A percentile compares a stretch with the other conserved stretches of the same genome.
These are phyloP conservation scores for Talaromyces trachyspermus DNA, from an alignment of 495 filamentous ascomycete species.

Conservation along the genomic window DNA sequence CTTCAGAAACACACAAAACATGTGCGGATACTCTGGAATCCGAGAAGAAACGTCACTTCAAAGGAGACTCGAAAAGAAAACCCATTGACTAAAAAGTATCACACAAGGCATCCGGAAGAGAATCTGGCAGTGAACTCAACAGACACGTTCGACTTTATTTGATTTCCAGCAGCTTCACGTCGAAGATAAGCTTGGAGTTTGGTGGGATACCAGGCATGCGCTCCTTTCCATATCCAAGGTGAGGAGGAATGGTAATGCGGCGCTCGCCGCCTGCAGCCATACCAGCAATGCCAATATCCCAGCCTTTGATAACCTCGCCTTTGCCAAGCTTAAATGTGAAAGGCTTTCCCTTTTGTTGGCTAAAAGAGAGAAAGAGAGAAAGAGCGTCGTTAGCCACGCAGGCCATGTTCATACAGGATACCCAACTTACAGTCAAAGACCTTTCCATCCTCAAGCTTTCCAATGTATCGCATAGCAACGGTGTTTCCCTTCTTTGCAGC, in stretches of 20 bases:
- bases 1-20: conserved; percentile 11
- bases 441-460: conserved; percentile 87
- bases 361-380: too few species aligned
- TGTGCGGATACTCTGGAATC: conserved; percentile 1
- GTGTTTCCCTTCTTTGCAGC: conserved; percentile 78
- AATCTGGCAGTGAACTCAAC: too few species aligned
- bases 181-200: conserved; percentile 88
- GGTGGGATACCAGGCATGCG: conserved; percentile 70
- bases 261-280: conserved; percentile 93
- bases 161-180: conserved; percentile 78
- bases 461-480: conserved; percentile 93
- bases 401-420: not conserved
- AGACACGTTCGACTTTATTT: too few species aligned
- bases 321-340: conserved; percentile 90
- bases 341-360: conserved; percentile 96
- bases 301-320: conserved; percentile 96
- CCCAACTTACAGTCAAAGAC: conserved; percentile 75
- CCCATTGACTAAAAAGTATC: conserved; percentile 6
- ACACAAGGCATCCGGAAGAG: not conserved
- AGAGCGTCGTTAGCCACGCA: too few species aligned
- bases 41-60: conserved; percentile 12
- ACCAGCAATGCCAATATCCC: conserved; percentile 89
- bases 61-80: conserved; percentile 17
- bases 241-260: conserved; percentile 76
- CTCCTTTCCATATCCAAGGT: conserved; percentile 81